Percentiles rank a stretch among this genome's conserved stretches.
Evolutionary conservation across 2,329 filamentous ascomycete species (phyloP).

Genomic region (Cadophora luteo-olivacea): DNA sequence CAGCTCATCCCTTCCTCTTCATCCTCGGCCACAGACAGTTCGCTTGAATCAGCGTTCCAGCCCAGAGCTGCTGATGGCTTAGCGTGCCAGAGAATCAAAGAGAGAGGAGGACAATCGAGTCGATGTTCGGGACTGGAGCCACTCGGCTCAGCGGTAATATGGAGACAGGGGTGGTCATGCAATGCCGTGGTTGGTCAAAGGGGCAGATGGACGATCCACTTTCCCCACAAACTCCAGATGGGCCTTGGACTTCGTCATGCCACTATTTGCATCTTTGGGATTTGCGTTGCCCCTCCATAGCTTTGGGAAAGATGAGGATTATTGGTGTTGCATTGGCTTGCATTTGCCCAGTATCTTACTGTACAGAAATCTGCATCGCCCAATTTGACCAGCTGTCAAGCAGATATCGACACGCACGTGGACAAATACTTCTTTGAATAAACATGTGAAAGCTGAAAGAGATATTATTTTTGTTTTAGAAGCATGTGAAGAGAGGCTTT

Average conservation of each 20-base stretch:
- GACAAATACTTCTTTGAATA: neutral
- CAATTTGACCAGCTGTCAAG: neutral
- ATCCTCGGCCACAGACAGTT: conserved; percentile 19
- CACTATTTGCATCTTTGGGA: conserved; percentile 2
- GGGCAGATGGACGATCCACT: neutral
- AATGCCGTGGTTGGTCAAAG: conserved; percentile 27
- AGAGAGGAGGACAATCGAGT: neutral
- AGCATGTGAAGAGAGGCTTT: neutral
- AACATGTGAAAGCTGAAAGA: conserved; percentile 13
- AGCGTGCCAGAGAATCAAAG: neutral
- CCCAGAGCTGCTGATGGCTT: conserved; percentile 6
- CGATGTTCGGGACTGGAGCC: conserved; percentile 8
- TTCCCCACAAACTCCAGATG: conserved; percentile 25
- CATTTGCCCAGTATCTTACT: neutral
- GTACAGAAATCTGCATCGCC: neutral
- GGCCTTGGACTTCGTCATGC: conserved; percentile 14
- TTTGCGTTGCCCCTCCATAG: conserved; percentile 4
- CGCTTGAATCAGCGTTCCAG: conserved; percentile 15
- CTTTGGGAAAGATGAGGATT: neutral
- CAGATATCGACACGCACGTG: neutral
- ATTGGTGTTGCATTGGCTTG: neutral
- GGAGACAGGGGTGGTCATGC: neutral
- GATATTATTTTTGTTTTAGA: neutral
- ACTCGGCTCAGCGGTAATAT: conserved; percentile 28
- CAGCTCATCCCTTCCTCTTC: neutral